Evolutionary conservation across 768 basidiomycete genomes (phyloP).

Genomic region (Hypsizygus marmoreus): DNA sequence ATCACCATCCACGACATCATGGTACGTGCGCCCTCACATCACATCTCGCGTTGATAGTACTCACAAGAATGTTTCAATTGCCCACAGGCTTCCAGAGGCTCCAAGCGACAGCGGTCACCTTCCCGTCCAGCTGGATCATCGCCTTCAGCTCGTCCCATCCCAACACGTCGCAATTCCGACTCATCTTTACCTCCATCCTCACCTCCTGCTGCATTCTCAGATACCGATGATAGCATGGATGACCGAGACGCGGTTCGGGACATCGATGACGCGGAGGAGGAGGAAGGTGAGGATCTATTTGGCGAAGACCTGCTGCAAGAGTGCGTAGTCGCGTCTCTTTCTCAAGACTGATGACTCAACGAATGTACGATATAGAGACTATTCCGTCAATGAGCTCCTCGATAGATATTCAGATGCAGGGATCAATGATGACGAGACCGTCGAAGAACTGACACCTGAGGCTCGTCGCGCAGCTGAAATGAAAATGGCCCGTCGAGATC

Average conservation of each 20-base stretch:
- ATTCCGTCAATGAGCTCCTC: slow-evolving; percentile 77
- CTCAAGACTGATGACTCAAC: slow-evolving; percentile 12
- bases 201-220: slow-evolving; percentile 80
- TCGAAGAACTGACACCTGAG: slow-evolving; percentile 64
- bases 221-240: slow-evolving; percentile 80
- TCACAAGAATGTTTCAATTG: slow-evolving; percentile 23
- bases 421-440: slow-evolving; percentile 79
- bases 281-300: slow-evolving; percentile 94
- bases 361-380: slow-evolving; percentile 58
- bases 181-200: slow-evolving; percentile 88
- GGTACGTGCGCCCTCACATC: slow-evolving; percentile 30
- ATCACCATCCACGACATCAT: slow-evolving; percentile 29
- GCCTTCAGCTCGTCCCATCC: slow-evolving; percentile 41
- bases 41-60: background rate
- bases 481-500: slow-evolving; percentile 88
- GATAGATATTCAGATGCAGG: slow-evolving; percentile 88
- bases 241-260: slow-evolving; percentile 69
- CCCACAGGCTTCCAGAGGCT: slow-evolving; percentile 48
- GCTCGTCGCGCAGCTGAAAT: slow-evolving; percentile 82
- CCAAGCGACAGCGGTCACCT: slow-evolving; percentile 64
- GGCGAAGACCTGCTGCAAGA: slow-evolving; percentile 73
- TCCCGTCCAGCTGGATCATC: slow-evolving; percentile 56
- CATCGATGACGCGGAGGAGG: slow-evolving; percentile 72
- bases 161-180: slow-evolving; percentile 56
- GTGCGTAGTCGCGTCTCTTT: slow-evolving; percentile 42